Evolutionary conservation across 106 monocot genomes (phyloP).

Genomic region (Dendrobium catenatum): DNA sequence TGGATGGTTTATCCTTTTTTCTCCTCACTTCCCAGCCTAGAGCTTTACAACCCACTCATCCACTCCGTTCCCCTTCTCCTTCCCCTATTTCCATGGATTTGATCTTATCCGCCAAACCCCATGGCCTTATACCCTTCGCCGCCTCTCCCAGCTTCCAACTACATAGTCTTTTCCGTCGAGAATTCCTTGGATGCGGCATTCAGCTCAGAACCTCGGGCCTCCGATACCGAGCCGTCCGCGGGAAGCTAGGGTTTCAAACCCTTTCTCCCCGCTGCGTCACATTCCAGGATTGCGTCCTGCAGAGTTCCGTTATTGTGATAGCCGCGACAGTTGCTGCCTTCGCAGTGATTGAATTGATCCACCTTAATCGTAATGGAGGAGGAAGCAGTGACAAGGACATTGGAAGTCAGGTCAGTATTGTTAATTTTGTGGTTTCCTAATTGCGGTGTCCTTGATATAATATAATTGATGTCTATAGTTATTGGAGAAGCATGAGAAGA

Average conservation of each 20-base stretch:
- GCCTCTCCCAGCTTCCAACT: constrained; percentile 5
- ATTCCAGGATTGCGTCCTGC: neutral
- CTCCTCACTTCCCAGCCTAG: neutral
- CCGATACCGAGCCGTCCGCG: constrained; percentile 6
- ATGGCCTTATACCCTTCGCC: constrained; percentile 7
- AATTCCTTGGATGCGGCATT: constrained; percentile 20
- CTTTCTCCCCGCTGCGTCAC: constrained; percentile 8
- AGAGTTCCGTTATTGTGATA: constrained; percentile 11
- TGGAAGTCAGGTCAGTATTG: neutral
- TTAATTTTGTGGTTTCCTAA: no score
- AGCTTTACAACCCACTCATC: neutral
- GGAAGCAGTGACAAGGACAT: constrained; percentile 1
- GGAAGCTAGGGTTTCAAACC: constrained; percentile 1
- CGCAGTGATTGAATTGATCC: constrained; percentile 3
- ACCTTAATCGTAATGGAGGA: neutral
- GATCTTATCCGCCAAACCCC: constrained; percentile 9
- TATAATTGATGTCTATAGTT: neutral
- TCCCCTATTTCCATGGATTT: constrained; percentile 14
- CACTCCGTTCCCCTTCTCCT: neutral
- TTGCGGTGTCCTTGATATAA: no score
- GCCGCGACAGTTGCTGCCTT: constrained; percentile 16
- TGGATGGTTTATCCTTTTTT: neutral
- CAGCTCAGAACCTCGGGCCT: constrained; percentile 9
- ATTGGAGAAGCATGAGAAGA: neutral
- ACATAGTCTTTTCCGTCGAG: constrained; percentile 9